These are phyloP conservation scores for Sporodiniella umbellata DNA, from an alignment of 371 early-diverging fungal species.

Conservation along the genomic window DNA sequence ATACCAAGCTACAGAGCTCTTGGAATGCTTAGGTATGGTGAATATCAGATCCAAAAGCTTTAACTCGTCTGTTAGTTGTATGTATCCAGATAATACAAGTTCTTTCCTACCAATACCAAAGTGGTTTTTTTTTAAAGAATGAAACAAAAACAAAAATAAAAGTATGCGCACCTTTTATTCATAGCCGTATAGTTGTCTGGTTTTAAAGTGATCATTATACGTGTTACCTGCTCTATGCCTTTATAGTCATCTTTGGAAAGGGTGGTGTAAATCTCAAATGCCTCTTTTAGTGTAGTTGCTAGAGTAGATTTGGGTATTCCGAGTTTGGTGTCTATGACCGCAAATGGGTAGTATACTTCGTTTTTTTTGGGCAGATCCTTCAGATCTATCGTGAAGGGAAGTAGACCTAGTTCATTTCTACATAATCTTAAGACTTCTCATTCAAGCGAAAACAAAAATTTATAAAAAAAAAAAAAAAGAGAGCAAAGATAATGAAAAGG, in stretches of 20 bases:
- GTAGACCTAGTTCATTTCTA: constrained; percentile 37
- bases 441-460: no score
- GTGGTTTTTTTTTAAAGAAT: no score
- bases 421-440: no score
- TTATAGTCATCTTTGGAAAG: not conserved
- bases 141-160: not conserved
- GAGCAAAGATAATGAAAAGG: no score
- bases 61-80: constrained; percentile 35
- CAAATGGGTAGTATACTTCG: constrained; percentile 24
- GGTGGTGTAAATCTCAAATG: constrained; percentile 16
- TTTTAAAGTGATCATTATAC: constrained; percentile 44
- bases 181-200: constrained; percentile 58
- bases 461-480: no score
- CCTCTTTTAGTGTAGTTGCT: constrained; percentile 17
- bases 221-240: constrained; percentile 22
- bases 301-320: constrained; percentile 23
- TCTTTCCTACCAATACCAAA: constrained; percentile 35
- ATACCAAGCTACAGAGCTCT: constrained; percentile 56
- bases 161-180: constrained; percentile 42
- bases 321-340: constrained; percentile 32
- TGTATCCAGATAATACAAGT: constrained; percentile 21
- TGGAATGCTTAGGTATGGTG: constrained; percentile 54
- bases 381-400: constrained; percentile 14
- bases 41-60: constrained; percentile 41
- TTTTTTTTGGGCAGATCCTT: constrained; percentile 25